Base-by-base conservation (phyloP, 805 yeast genomes). In the Yarrowia sp. region DNA sequence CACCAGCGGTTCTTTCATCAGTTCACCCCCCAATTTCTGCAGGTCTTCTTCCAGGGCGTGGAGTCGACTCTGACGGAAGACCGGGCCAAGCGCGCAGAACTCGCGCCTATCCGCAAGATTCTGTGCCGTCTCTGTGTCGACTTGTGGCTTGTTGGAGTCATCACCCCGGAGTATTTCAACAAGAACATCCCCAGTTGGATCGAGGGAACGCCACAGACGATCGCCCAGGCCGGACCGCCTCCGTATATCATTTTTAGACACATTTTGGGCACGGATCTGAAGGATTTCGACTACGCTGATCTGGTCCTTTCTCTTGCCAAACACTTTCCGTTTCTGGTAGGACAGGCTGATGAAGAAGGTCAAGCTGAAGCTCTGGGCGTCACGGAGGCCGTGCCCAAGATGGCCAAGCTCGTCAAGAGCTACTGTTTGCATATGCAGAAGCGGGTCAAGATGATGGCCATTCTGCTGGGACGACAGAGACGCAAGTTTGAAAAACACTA, bases 1-100 rank as follows among this genome's bases (percentile, higher is more conserved):
- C 97, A 92, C 78, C 97, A 90, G 77, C 80, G 97, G 68, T 92
- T 92, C 74, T 74, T 80, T 2, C 66, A 71, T 0, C 72, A 77
- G 2, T 89, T 90, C 75, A 84, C 93, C 0, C 84, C 42, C 5
- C 59, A 42, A 26, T 63, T 63, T 63, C 67, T 63, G n/a, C 10
- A n/a, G 5, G 46, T 48, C 26, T 63, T 63, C 22, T 48, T 63
- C 32, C 56, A 63, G 40, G 67, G 56, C 15, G 48, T 63, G 12
- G 55, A 48, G 22, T 48, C 55, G 12, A 63, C 67, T 1, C 46
- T 63, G 32, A 48, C 67, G 16, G 56, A 49, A n/a, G 67, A 63
- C 40, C 56, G 56, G 16, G 67, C 55, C 38, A 63, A 63, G 36
- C 45, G 56, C 10, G 22, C 45, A n/a, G 67, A 63, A 16, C 46